phyloP scores from a whole-genome alignment of 768 basidiomycete genomes.

The Fomitopsis serialis region DNA sequence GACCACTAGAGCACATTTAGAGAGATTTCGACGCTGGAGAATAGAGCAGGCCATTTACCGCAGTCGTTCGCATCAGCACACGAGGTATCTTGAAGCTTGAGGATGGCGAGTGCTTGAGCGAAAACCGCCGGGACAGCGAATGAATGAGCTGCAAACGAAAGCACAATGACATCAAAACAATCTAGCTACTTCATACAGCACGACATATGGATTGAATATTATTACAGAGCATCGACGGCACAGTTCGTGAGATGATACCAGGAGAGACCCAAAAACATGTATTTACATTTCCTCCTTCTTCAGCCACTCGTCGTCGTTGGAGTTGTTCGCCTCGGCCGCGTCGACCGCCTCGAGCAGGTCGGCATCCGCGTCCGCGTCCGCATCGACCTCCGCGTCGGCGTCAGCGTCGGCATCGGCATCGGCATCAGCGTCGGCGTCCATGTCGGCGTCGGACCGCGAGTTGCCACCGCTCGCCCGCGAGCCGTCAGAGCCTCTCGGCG shows the following conservation, averaged over 20 bases:
- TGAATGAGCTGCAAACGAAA: background rate
- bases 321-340: slow-evolving; percentile 32
- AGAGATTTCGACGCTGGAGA: no score
- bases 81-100: no score
- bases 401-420: slow-evolving; percentile 28
- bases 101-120: no score
- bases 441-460: slow-evolving; percentile 13
- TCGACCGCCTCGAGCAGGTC: slow-evolving; percentile 34
- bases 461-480: slow-evolving; percentile 10
- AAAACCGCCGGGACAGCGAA: no score
- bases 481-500: slow-evolving; percentile 12
- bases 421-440: slow-evolving; percentile 25
- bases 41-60: no score
- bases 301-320: slow-evolving; percentile 19
- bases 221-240: background rate
- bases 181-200: background rate
- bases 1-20: no score
- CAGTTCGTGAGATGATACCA: background rate
- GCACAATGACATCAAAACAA: background rate
- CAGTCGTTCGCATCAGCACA: no score
- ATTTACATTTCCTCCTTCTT: slow-evolving; percentile 19
- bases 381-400: slow-evolving; percentile 26
- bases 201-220: background rate
- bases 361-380: slow-evolving; percentile 27
- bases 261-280: background rate